Evolutionary conservation across 306 rosid genomes (phyloP), one percentile per base, ranked within the genome.

Genomic region (Spatholobus suberectus): DNA sequence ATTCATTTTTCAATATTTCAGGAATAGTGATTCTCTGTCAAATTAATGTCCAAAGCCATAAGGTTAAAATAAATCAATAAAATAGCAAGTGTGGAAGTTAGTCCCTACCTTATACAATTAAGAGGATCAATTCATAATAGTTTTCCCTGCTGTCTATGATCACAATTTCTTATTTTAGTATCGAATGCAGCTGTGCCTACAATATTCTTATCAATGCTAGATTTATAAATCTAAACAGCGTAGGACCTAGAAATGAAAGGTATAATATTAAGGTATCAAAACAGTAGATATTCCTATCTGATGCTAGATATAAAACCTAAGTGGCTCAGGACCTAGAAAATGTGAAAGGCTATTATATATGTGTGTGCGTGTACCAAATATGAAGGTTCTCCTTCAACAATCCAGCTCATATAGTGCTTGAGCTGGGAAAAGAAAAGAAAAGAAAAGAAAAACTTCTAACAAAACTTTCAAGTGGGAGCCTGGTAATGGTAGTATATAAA

Each of bases 11-110:
- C 87, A 85, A 81, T 63, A 96, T 96, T 81, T 96, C 91, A 20
- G 96, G 97, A 69, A 96, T 92, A 55, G 81, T 85, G 71, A 96
- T 96, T 85, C 99, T 91, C 97, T 95, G 96, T 63, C 40, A 63
- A 63, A 32, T 63, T 15, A 63, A 32, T 63, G 69, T 29, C 35
- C 69, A 62, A 62, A 29, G 21, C 12, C 23, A 62, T 29, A 32
- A 62, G 41, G 69, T 14, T 62, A 21, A 62, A 62, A 62, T 29
- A 62, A 62, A 62, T 15, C 69, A 29, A 29, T 14, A 62, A 62
- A 62, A 5, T 29, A 62, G 23, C 69, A 29, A 27, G 11, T 5
- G 21, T 62, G 6, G 41, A 62, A 62, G 69, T 14, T 62, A 14
- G 24, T 58, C n/a, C 34, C 66, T 9, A 58, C 34, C 34, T 23